Percentiles rank a stretch among this genome's conserved stretches.
These are phyloP conservation scores for Puccinia novopanici DNA, from an alignment of 1,284 basidiomycete genomes.

Conservation along the genomic window DNA sequence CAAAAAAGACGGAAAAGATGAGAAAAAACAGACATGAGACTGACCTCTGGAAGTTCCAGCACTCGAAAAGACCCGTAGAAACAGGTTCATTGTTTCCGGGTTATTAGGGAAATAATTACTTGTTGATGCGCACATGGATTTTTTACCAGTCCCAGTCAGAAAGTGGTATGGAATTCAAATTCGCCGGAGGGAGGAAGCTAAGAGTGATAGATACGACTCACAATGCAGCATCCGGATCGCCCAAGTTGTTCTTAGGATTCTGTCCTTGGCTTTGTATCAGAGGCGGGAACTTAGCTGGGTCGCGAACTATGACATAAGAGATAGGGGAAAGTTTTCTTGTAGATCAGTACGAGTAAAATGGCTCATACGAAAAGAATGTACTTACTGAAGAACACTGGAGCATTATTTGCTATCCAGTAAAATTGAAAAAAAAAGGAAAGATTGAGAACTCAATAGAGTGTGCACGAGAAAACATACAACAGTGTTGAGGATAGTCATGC, in stretches of 20 bases:
- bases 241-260: conserved; percentile 21
- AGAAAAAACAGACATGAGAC: neutral
- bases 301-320: conserved; percentile 15
- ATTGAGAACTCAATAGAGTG: neutral
- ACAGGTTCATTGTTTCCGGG: conserved; percentile 37
- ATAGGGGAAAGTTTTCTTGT: neutral
- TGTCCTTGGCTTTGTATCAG: conserved; percentile 44
- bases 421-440: neutral
- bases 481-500: neutral
- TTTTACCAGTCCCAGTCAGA: too few relatives aligned
- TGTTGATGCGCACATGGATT: neutral
- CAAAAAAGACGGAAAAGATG: neutral
- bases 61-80: conserved; percentile 32
- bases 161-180: too few relatives aligned
- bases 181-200: too few relatives aligned
- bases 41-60: conserved; percentile 37
- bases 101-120: conserved; percentile 43
- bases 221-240: conserved; percentile 27
- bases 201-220: neutral
- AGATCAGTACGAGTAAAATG: neutral
- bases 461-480: neutral
- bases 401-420: conserved; percentile 17
- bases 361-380: neutral
- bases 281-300: conserved; percentile 36
- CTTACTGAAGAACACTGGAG: conserved; percentile 44